phyloP scores from a whole-genome alignment of 495 filamentous ascomycete genomes.

The Aspergillus taichungensis region DNA sequence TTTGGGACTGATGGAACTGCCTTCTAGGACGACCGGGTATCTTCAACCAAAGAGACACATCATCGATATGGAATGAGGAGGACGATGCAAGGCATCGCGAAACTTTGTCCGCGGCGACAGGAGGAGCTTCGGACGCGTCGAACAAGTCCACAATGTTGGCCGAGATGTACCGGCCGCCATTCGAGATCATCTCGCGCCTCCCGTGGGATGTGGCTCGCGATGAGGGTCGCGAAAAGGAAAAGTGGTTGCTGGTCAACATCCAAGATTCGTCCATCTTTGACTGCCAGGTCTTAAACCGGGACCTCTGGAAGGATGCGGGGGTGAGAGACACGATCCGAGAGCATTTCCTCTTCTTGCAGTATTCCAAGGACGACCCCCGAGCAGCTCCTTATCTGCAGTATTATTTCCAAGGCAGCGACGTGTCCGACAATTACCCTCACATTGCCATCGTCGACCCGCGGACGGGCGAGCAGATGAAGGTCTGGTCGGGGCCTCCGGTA shows the following conservation, averaged over 20 bases:
- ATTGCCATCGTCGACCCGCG: conserved; percentile 93
- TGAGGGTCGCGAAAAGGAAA: conserved; percentile 72
- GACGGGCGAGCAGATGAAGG: conserved; percentile 94
- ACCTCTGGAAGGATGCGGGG: conserved; percentile 82
- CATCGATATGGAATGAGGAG: conserved; percentile 68
- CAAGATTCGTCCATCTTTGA: conserved; percentile 87
- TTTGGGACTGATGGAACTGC: background rate
- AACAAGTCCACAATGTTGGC: conserved; percentile 66
- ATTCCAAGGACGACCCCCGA: conserved; percentile 66
- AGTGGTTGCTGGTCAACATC: conserved; percentile 92
- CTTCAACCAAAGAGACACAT: conserved; percentile 69
- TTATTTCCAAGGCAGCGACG: conserved; percentile 69
- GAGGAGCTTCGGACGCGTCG: conserved; percentile 64
- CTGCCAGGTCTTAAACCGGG: conserved; percentile 86
- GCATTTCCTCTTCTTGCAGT: conserved; percentile 94
- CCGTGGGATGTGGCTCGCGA: conserved; percentile 75
- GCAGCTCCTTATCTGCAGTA: conserved; percentile 77
- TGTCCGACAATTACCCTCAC: conserved; percentile 80
- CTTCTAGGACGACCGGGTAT: conserved; percentile 54
- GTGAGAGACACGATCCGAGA: conserved; percentile 75
- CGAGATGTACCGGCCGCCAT: conserved; percentile 85
- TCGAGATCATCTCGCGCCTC: conserved; percentile 68
- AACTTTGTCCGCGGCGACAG: conserved; percentile 53
- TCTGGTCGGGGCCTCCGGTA: conserved; percentile 80
- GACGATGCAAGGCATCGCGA: conserved; percentile 38